Conservation (phyloP, 768 basidiomycete species). For the Pseudohyphozyma bogoriensis region DNA sequence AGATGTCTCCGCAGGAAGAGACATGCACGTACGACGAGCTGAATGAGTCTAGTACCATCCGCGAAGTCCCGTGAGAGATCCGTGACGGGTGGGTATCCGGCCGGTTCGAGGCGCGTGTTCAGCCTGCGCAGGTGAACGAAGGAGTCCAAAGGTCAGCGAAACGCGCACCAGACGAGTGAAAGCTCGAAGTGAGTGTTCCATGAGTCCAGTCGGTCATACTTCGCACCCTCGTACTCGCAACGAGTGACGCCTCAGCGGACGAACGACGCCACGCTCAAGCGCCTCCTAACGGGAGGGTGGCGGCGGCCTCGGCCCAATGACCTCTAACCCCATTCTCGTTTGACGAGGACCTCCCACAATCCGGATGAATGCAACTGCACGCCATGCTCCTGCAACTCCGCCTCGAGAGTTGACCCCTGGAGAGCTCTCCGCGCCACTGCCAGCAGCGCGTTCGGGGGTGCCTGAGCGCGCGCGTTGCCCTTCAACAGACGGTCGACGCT, state of each 20-base stretch:
- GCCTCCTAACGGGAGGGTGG: no score
- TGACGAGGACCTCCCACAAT: no score
- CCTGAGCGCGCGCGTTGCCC: not conserved
- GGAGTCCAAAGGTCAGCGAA: not conserved
- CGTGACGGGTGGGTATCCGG: constrained; percentile 75
- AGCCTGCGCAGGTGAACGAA: constrained; percentile 46
- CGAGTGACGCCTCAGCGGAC: no score
- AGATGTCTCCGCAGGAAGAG: not conserved
- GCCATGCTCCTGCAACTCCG: no score
- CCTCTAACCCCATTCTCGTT: no score
- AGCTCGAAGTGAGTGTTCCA: not conserved
- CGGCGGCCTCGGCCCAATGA: no score
- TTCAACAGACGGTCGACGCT: not conserved
- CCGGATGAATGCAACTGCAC: no score
- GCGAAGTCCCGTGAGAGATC: constrained; percentile 83
- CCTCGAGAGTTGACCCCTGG: no score
- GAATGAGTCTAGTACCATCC: constrained; percentile 89
- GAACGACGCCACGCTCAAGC: not conserved
- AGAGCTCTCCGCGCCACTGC: not conserved
- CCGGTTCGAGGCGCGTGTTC: constrained; percentile 82
- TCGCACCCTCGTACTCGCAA: not conserved
- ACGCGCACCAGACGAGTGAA: not conserved
- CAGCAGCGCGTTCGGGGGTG: not conserved
- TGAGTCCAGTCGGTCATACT: not conserved
- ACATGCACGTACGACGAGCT: constrained; percentile 60